Conservation (phyloP, 2,329 filamentous ascomycete genomes). For the Chalara sp. region DNA sequence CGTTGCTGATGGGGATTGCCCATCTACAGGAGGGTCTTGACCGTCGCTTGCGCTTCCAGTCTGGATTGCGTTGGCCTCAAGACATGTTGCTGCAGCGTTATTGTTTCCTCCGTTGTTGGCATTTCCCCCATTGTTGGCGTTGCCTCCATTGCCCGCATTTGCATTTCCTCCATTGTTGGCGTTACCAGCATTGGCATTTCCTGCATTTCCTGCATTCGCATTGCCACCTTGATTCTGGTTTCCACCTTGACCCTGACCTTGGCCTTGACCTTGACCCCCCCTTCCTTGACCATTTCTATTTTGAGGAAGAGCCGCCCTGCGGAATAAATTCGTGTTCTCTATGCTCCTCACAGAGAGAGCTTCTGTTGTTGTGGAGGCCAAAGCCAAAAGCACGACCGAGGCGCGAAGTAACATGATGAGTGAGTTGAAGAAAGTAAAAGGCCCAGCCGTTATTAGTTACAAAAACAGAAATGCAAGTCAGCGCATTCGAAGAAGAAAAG, state of each 20-base stretch:
- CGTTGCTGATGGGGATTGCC: conserved; percentile 6
- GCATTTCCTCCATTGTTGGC: neutral
- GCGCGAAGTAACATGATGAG: no score
- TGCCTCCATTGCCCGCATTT: neutral
- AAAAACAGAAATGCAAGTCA: no score
- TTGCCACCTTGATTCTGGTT: no score
- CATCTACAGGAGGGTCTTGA: conserved; percentile 16
- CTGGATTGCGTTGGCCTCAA: conserved; percentile 12
- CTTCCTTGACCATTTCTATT: neutral
- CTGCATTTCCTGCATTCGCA: no score
- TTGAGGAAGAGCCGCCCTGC: neutral
- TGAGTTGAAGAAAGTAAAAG: no score
- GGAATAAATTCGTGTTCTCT: neutral
- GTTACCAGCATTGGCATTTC: no score
- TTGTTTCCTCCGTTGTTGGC: neutral
- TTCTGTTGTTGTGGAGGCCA: neutral
- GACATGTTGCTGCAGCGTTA: neutral
- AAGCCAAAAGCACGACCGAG: neutral
- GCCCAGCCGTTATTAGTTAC: no score
- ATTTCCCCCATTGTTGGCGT: neutral
- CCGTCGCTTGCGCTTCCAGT: conserved; percentile 11
- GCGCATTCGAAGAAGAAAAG: no score
- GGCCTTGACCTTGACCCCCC: no score
- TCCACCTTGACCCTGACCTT: no score
- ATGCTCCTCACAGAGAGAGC: neutral